A percentile compares a stretch with the other conserved stretches of the same genome.
phyloP scores from a whole-genome alignment of 2,329 filamentous ascomycete species.

The Lasiodiplodia theobromae region DNA sequence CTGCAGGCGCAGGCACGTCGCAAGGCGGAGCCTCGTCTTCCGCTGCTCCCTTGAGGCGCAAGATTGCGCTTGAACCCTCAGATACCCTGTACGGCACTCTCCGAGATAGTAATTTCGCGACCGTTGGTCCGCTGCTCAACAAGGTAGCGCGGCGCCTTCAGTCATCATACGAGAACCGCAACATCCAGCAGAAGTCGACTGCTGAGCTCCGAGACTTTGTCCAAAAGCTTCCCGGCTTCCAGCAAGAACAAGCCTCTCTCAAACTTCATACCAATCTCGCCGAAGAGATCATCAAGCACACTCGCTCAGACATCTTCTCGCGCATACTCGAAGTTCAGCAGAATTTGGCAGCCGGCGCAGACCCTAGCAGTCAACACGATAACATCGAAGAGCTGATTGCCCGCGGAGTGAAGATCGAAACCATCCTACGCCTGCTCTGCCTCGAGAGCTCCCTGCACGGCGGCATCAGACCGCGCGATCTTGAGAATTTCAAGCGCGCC shows the following conservation, averaged over 20 bases:
- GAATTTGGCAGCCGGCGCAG: slow-evolving; percentile 88
- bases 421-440: slow-evolving; percentile 84
- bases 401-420: slow-evolving; percentile 79
- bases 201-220: slow-evolving; percentile 94
- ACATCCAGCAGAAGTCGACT: slow-evolving; percentile 80
- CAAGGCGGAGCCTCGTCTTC: slow-evolving; percentile 55
- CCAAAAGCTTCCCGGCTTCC: slow-evolving; percentile 88
- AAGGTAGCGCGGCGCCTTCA: slow-evolving; percentile 87
- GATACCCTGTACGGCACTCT: slow-evolving; percentile 89
- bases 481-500: slow-evolving; percentile 86
- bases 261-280: slow-evolving; percentile 90
- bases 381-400: slow-evolving; percentile 94
- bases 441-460: slow-evolving; percentile 90
- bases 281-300: slow-evolving; percentile 95
- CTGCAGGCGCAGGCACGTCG: slow-evolving; percentile 64
- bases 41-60: slow-evolving; percentile 73
- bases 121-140: slow-evolving; percentile 87
- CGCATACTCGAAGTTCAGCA: slow-evolving; percentile 92
- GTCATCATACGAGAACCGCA: slow-evolving; percentile 86
- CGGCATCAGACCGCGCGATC: slow-evolving; percentile 85
- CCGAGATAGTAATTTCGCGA: slow-evolving; percentile 92
- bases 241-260: slow-evolving; percentile 91
- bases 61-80: slow-evolving; percentile 85
- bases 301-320: slow-evolving; percentile 86
- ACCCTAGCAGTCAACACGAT: slow-evolving; percentile 88